Percentiles rank a stretch among this genome's conserved stretches.
phyloP scores from a whole-genome alignment of 176 grass and related monocot genomes.

The Triticum monococcum region DNA sequence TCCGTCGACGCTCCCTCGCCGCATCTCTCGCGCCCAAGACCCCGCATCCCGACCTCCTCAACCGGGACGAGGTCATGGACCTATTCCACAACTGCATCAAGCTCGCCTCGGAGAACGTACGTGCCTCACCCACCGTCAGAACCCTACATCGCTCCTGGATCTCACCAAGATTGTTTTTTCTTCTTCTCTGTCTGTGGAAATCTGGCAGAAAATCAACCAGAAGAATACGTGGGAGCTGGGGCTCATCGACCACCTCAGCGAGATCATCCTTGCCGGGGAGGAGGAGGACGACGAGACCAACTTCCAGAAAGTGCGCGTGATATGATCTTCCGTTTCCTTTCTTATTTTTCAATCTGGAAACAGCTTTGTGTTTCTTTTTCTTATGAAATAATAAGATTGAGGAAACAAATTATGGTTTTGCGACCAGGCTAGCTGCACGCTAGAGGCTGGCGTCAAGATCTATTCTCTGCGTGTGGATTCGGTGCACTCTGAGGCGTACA shows the following conservation, averaged over 20 bases:
- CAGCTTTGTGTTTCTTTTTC: not conserved
- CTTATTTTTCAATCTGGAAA: not conserved
- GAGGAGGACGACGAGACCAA: conserved; percentile 93
- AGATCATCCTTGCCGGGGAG: conserved; percentile 64
- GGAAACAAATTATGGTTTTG: not conserved
- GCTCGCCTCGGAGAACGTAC: conserved; percentile 88
- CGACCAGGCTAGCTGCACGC: conserved; percentile 82
- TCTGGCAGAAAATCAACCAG: conserved; percentile 89
- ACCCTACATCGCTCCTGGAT: conserved; percentile 2
- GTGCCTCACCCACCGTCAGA: not conserved
- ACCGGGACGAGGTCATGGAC: conserved; percentile 85
- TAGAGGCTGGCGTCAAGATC: conserved; percentile 95
- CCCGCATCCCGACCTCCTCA: conserved; percentile 47
- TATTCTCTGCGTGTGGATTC: conserved; percentile 95
- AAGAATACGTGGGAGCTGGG: conserved; percentile 97
- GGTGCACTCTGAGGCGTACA: conserved; percentile 86
- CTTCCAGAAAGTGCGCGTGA: conserved; percentile 83
- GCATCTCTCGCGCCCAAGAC: conserved; percentile 26
- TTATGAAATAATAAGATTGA: conserved; percentile 7
- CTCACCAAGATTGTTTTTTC: not conserved
- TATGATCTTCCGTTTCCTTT: not conserved
- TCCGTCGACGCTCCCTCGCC: conserved; percentile 48
- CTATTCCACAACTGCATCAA: conserved; percentile 96
- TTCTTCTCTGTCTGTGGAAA: not conserved
- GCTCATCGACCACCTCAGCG: conserved; percentile 90